Evolutionary conservation across 192 early-diverging fungal genomes (phyloP).

Genomic region (Gaertneriomyces semiglobifer): DNA sequence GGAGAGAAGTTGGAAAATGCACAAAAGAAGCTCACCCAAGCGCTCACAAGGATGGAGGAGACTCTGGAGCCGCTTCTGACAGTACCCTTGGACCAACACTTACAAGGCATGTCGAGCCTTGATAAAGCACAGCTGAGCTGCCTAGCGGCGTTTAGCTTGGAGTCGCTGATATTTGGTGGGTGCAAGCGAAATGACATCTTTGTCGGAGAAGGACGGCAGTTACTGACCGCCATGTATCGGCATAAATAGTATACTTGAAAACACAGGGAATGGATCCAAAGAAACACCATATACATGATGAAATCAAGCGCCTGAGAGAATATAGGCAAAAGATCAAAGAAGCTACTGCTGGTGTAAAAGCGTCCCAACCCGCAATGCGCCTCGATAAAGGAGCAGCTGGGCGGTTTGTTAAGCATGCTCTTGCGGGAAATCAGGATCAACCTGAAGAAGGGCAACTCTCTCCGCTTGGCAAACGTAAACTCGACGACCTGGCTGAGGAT

Average conservation of each 20-base stretch:
- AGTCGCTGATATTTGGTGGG: conserved; percentile 27
- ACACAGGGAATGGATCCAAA: conserved; percentile 18
- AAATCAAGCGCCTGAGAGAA: conserved; percentile 20
- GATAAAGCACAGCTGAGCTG: conserved; percentile 27
- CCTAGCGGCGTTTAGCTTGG: conserved; percentile 21
- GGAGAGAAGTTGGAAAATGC: background rate
- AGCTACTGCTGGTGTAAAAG: conserved; percentile 11
- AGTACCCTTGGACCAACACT: conserved; percentile 20
- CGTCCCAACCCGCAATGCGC: background rate
- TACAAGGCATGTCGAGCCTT: conserved; percentile 3
- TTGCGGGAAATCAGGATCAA: conserved; percentile 15
- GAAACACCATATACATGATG: conserved; percentile 23
- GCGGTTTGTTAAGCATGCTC: conserved; percentile 15
- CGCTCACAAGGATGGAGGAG: background rate
- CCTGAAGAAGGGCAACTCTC: background rate
- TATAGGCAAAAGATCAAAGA: conserved; percentile 25
- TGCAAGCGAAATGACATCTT: background rate
- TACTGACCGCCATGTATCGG: background rate
- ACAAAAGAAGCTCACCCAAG: background rate
- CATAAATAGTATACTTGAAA: conserved; percentile 20
- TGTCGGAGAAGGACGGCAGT: background rate
- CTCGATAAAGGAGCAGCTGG: conserved; percentile 20
- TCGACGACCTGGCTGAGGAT: conserved; percentile 8
- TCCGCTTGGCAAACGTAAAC: conserved; percentile 11
- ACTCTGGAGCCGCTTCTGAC: conserved; percentile 16